Conservation (phyloP, 2,329 filamentous ascomycete species). For the Venturia asperata region DNA sequence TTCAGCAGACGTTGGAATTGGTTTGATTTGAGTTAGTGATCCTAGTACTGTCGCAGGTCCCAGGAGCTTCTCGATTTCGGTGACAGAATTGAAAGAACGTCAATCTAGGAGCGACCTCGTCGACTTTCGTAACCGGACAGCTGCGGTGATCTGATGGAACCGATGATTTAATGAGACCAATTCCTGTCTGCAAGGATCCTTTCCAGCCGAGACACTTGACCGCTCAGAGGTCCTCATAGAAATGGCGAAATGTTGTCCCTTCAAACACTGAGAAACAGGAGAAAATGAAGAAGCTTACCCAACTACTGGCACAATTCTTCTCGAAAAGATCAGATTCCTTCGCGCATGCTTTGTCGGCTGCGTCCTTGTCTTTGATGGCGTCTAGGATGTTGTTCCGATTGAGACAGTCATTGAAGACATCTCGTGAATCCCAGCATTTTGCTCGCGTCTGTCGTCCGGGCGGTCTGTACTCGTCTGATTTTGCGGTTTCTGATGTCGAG, state of each 20-base stretch:
- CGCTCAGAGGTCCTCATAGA: background rate
- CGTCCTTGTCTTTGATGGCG: conserved; percentile 51
- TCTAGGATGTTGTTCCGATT: conserved; percentile 78
- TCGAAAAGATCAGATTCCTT: conserved; percentile 63
- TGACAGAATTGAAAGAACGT: background rate
- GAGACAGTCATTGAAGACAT: conserved; percentile 81
- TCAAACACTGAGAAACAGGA: background rate
- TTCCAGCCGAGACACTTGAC: background rate
- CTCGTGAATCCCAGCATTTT: conserved; percentile 83
- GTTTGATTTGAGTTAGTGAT: background rate
- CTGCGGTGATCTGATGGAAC: background rate
- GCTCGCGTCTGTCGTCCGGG: conserved; percentile 78
- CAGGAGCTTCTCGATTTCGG: background rate
- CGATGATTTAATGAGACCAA: background rate
- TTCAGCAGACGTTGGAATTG: background rate
- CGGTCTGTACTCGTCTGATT: conserved; percentile 60
- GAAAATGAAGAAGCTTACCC: conserved; percentile 54
- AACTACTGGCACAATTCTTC: conserved; percentile 77
- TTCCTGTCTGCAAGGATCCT: background rate
- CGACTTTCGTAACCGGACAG: background rate
- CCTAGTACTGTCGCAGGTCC: background rate
- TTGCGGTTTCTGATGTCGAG: conserved; percentile 24
- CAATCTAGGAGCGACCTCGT: background rate
- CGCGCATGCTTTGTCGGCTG: conserved; percentile 46
- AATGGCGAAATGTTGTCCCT: background rate